Evolutionary conservation across 139 green algal genomes (phyloP).

Genomic region (Haematococcus lacustris): DNA sequence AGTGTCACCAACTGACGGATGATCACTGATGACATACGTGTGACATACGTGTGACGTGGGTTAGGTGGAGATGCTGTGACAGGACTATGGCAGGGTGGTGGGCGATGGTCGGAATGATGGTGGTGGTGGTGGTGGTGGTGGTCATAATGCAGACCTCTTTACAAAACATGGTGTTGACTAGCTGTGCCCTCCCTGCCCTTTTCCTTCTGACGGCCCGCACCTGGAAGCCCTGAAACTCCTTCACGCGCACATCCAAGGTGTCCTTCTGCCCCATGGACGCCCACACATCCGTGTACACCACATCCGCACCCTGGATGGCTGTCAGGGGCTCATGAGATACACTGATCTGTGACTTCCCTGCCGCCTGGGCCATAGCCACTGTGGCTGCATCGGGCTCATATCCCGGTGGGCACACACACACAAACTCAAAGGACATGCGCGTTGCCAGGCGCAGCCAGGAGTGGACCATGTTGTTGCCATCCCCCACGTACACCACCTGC

Average conservation of each 20-base stretch:
- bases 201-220: too few species aligned
- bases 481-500: conserved; percentile 86
- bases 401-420: conserved; percentile 85
- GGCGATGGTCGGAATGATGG: too few species aligned
- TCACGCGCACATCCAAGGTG: conserved; percentile 68
- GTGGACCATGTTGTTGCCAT: conserved; percentile 99
- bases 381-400: conserved; percentile 89
- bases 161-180: too few species aligned
- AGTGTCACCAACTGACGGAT: too few species aligned
- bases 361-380: conserved; percentile 44
- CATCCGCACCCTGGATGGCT: conserved; percentile 85
- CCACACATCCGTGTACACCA: conserved; percentile 99
- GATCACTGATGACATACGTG: too few species aligned
- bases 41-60: too few species aligned
- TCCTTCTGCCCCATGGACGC: conserved; percentile 98
- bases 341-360: conserved; percentile 46
- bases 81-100: too few species aligned
- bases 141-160: too few species aligned
- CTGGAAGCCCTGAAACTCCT: conserved; percentile 85
- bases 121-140: too few species aligned
- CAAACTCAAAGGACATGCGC: conserved; percentile 85
- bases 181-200: too few species aligned
- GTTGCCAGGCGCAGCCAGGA: conserved; percentile 87
- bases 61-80: too few species aligned
- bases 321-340: conserved; percentile 32